Base-by-base conservation (phyloP, 139 green algal genomes). In the Micromonas commoda region DNA sequence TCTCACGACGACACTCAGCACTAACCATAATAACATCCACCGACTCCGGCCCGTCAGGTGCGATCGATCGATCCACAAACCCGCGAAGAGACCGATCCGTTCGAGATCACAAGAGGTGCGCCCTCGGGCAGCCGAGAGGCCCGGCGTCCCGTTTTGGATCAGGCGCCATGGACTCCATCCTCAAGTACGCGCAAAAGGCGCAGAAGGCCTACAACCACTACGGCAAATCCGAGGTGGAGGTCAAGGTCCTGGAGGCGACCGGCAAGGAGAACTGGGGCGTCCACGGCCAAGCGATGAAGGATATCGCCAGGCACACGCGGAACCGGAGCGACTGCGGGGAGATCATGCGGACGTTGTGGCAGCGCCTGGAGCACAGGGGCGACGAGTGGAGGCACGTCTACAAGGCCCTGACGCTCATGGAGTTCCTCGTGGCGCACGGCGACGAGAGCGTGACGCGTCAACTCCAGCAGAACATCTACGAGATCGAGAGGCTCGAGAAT, bases 391-490 rank as follows among this genome's bases (percentile, higher is more conserved):
- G 84, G 9, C 80, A 88, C 37, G 81, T 87, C 34, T 88, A 88
- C 73, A 88, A 88, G 75, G 67, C 87, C 0, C 81, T 97, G 33
- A 90, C 88, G 13, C 85, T 96, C 24, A 75, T 97, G 31, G 93
- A 98, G 82, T 97, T 91, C 77, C 80, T 97, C 34, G 54, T 93
- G 28, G 78, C 88, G 0, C 77, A 90, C 87, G 65, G 85, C 83
- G 1, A 90, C 87, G 63, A 84, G 71, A 23, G 73, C 82, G 19
- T 73, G 38, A 9, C 91, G 81, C 77, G 81, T 89, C 54, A 39
- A 3, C 20, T 66, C 74, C 1, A 82, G 81, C 16, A 81, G 19
- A 53, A 85, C 31, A n/a, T 35, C 1, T 82, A 88, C 37, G 76
- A 83, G 54, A 82, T 97, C 35, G 66, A 87, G 28, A 77, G 85